Evolutionary conservation across 1,139 yeast genomes (phyloP), one percentile per base, ranked within the genome.

Genomic region (Casaregolazyma lundiana): DNA sequence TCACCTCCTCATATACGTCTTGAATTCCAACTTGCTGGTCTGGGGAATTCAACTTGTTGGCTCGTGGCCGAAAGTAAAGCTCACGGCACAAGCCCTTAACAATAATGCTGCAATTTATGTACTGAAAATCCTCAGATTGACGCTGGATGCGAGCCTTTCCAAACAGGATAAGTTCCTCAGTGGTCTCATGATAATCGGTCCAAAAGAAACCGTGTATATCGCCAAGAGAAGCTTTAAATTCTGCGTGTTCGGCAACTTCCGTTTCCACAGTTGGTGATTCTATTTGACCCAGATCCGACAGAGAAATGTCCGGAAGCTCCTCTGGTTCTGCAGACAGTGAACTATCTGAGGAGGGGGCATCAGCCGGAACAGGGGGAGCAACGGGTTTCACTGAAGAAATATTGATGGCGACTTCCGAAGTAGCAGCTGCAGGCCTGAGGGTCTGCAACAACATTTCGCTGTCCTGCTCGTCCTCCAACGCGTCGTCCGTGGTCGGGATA

Each of bases 141-240:
- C 52, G 50, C 9, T 60, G 81, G 46, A 81, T 80, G 22, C 72
- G 87, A 4, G 83, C 74, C 61, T 89, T 89, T 45, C 99, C 99
- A 62, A 85, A 92, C n/a, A 92, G 71, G 15, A 88, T 68, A 38
- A 94, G 67, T 0, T 81, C 68, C 53, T 76, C 76, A 48, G 83
- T 88, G 17, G 84, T 77, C 61, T 92, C 97, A 38, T 85, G 75
- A 63, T 81, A 89, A 63, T 94, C 99, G 35, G 85, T 69, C 97
- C 97, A 94, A 62, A 77, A 92, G 81, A 92, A 81, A 57, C 40
- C 21, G 18, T 42, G 30, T 17, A 42, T 32, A 20, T 42, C 35
- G 43, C 72, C 76, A 2, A 73, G 72, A 1, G 68, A 68, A 3
- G 66, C 59, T 4, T 50, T 43, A 9, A 53, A 53, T 7, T 53